Conservation (phyloP, 257 asterid species). For the Schizonepeta tenuifolia region DNA sequence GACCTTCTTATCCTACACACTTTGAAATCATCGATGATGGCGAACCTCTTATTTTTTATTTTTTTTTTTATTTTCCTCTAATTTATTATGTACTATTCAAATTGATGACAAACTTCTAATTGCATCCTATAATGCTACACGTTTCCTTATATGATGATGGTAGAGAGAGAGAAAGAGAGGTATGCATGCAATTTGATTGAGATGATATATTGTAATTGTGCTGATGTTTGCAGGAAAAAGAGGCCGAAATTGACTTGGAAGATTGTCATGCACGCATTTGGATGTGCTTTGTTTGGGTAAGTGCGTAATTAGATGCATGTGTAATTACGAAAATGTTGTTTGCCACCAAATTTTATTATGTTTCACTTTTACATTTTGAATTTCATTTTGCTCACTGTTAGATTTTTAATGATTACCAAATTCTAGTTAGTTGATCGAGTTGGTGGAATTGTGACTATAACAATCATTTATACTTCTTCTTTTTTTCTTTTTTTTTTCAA, state of each 20-base stretch:
- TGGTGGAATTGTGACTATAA: too few relatives aligned
- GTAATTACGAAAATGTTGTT: background rate
- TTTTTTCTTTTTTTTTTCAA: too few relatives aligned
- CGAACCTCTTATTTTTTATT: too few relatives aligned
- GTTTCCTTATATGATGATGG: too few relatives aligned
- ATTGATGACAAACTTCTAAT: background rate
- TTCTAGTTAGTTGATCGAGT: too few relatives aligned
- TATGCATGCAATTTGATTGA: background rate
- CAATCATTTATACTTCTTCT: too few relatives aligned
- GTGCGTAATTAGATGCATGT: constrained; percentile 3
- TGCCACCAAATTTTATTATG: too few relatives aligned
- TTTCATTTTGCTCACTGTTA: too few relatives aligned
- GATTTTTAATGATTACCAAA: too few relatives aligned
- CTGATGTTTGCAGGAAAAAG: constrained; percentile 43
- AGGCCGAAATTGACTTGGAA: constrained; percentile 62
- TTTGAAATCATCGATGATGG: too few relatives aligned
- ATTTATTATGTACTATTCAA: background rate
- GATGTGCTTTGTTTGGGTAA: constrained; percentile 61
- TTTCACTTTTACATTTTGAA: too few relatives aligned
- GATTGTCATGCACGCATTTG: constrained; percentile 45
- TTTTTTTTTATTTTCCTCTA: background rate
- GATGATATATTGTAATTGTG: background rate
- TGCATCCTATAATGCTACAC: too few relatives aligned
- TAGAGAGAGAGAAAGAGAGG: background rate
- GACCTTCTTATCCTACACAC: background rate